Percentiles rank a stretch among this genome's conserved stretches.
Conservation (phyloP, 2,329 filamentous ascomycete species). For the Scytalidium sp. region DNA sequence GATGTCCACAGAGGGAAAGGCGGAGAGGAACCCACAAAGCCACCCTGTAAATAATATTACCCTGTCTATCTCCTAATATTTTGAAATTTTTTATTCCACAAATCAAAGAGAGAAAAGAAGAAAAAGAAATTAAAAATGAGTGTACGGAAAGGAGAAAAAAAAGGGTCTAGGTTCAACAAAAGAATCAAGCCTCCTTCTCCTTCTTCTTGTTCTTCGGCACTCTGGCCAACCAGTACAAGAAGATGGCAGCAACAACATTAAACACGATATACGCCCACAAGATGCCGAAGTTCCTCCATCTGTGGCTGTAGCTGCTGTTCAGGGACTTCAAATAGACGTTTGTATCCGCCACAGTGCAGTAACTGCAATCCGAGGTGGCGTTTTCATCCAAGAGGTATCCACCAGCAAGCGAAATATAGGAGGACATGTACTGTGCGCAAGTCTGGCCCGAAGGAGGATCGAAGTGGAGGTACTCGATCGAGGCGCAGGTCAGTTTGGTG, state of each 20-base stretch:
- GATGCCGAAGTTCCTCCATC: slow-evolving; percentile 68
- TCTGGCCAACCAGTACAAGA: slow-evolving; percentile 50
- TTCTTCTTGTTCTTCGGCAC: slow-evolving; percentile 38
- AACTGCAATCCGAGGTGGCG: slow-evolving; percentile 51
- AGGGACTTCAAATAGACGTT: slow-evolving; percentile 48
- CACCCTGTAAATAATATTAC: too few relatives aligned
- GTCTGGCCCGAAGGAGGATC: slow-evolving; percentile 54
- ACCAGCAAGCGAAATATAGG: slow-evolving; percentile 45
- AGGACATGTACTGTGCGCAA: slow-evolving; percentile 56
- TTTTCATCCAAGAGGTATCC: slow-evolving; percentile 52
- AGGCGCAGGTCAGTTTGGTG: slow-evolving; percentile 61
- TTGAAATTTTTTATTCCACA: too few relatives aligned
- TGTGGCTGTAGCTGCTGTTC: slow-evolving; percentile 51
- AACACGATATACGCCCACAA: slow-evolving; percentile 41
- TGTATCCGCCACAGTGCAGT: slow-evolving; percentile 49
- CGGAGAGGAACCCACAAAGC: too few relatives aligned
- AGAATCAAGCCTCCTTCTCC: slow-evolving; percentile 5
- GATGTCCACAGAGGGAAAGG: too few relatives aligned
- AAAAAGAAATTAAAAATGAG: too few relatives aligned
- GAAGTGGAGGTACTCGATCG: slow-evolving; percentile 69
- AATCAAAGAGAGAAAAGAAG: too few relatives aligned
- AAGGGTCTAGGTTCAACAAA: too few relatives aligned
- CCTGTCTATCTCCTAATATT: too few relatives aligned
- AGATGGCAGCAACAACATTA: slow-evolving; percentile 49
- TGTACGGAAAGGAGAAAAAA: too few relatives aligned